Conservation (phyloP, 345 rosid genomes). For the Salix udensis region DNA sequence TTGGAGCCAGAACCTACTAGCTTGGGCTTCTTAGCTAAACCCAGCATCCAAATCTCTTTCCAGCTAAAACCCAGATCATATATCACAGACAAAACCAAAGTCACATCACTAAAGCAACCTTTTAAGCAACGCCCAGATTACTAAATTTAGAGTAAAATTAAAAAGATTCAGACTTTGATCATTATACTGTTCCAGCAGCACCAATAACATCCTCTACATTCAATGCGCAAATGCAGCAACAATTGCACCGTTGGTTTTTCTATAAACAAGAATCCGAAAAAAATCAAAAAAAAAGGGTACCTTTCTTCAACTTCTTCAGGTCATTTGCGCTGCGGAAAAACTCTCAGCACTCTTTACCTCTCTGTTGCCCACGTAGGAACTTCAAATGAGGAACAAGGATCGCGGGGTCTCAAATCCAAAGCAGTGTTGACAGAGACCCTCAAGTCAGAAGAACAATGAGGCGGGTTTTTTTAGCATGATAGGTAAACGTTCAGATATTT, state of each 20-base stretch:
- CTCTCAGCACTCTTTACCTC: background rate
- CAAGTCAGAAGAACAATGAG: background rate
- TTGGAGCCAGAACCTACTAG: background rate
- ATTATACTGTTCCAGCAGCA: background rate
- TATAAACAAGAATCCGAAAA: background rate
- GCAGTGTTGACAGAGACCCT: conserved; percentile 28
- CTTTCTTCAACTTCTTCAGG: background rate
- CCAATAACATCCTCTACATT: background rate
- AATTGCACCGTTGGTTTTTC: background rate
- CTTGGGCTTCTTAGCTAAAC: background rate
- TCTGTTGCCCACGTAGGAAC: background rate
- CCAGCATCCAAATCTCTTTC: background rate
- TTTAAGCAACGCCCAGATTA: conserved; percentile 13
- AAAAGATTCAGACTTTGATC: conserved; percentile 2
- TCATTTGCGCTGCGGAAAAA: background rate
- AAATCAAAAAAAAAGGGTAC: background rate
- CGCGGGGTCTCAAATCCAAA: conserved; percentile 39
- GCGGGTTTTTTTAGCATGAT: background rate
- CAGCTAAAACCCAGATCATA: conserved; percentile 24
- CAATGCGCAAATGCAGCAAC: conserved; percentile 19
- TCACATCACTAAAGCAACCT: conserved; percentile 8
- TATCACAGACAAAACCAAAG: conserved; percentile 19
- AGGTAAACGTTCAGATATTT: background rate
- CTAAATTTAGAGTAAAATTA: background rate
- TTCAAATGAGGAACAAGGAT: conserved; percentile 36